Evolutionary conservation across 805 yeast genomes (phyloP).

Genomic region (Yarrowia sp.): DNA sequence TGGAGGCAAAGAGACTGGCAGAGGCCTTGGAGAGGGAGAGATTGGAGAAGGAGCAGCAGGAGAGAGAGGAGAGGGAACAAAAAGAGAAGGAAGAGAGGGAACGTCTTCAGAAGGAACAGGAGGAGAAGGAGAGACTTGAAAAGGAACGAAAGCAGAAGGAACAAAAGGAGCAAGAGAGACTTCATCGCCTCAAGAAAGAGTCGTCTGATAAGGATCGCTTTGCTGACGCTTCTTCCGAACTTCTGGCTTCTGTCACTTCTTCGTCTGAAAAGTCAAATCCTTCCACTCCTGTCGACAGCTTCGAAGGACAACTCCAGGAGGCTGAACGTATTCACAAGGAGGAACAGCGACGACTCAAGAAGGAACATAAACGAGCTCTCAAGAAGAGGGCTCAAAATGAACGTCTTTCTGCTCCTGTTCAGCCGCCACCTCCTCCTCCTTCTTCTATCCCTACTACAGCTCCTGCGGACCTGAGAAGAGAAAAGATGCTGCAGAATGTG

Average conservation of each 20-base stretch:
- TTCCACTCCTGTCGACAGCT: too few relatives aligned
- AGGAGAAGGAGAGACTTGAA: constrained; percentile 4
- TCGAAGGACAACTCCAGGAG: neutral
- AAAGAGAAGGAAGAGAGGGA: constrained; percentile 1
- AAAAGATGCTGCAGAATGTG: constrained; percentile 13
- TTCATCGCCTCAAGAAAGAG: neutral
- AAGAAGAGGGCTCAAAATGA: constrained; percentile 9
- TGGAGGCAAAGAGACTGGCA: constrained; percentile 10
- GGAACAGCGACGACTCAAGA: constrained; percentile 2
- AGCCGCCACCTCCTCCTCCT: constrained; percentile 13
- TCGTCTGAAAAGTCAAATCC: too few relatives aligned
- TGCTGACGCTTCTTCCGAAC: neutral
- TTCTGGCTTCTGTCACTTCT: too few relatives aligned
- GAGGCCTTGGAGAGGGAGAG: constrained; percentile 1
- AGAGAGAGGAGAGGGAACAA: neutral
- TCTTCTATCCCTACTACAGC: neutral
- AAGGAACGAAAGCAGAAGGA: neutral
- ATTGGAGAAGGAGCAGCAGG: neutral
- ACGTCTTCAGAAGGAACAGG: neutral
- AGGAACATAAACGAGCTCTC: constrained; percentile 7
- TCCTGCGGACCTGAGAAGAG: neutral
- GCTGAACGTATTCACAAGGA: constrained; percentile 1
- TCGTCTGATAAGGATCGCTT: neutral
- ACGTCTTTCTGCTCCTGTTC: constrained; percentile 5
- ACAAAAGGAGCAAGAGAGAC: neutral